These are phyloP conservation scores for Colletotrichum cuscutae DNA, from an alignment of 2,329 filamentous ascomycete genomes.

Conservation along the genomic window DNA sequence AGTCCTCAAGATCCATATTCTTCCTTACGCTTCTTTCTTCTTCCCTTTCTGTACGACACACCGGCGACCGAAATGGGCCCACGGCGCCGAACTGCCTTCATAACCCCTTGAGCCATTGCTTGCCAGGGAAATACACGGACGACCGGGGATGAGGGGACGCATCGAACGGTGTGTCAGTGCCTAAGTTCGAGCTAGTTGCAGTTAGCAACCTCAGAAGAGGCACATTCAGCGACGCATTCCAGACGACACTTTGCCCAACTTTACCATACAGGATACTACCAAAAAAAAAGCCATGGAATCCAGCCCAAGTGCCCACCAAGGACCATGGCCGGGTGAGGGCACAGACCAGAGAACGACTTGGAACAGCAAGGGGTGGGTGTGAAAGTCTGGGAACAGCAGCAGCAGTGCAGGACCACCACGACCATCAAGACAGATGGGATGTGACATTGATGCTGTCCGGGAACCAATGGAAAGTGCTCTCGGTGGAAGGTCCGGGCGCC, in stretches of 20 bases:
- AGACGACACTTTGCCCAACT: neutral
- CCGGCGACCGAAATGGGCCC: neutral
- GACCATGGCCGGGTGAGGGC: slow-evolving; percentile 12
- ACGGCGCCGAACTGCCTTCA: neutral
- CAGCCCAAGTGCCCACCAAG: neutral
- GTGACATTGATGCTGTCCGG: slow-evolving; percentile 10
- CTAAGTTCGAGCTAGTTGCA: neutral
- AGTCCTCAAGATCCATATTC: neutral
- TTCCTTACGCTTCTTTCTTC: neutral
- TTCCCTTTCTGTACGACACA: neutral
- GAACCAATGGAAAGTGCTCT: slow-evolving; percentile 11
- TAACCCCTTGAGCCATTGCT: neutral
- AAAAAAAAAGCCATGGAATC: too few relatives aligned
- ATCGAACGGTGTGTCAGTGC: neutral
- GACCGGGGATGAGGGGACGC: neutral
- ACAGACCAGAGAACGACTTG: neutral
- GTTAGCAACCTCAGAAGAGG: neutral
- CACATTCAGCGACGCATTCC: neutral
- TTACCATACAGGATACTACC: neutral
- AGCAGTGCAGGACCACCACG: neutral
- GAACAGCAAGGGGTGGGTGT: neutral
- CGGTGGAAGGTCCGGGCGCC: slow-evolving; percentile 5
- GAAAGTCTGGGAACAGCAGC: neutral
- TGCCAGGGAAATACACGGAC: neutral
- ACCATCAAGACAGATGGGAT: neutral